Base-by-base conservation (phyloP, 345 rosid species). In the Citrus maxima region DNA sequence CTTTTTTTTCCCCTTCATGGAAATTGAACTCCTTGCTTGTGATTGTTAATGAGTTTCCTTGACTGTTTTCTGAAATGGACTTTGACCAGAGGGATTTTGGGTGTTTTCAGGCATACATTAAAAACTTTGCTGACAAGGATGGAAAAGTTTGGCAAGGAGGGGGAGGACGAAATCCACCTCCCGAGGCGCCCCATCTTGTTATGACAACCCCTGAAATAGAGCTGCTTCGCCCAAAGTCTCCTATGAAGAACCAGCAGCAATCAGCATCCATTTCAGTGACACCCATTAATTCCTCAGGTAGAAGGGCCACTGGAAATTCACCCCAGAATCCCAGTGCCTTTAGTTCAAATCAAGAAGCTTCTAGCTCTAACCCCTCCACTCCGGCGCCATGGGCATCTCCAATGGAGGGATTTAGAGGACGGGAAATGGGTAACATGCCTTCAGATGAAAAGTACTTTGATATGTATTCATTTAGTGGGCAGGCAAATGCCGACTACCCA, bases 131-230 rank as follows among this genome's bases (percentile, higher is more conserved):
- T 10, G 98, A 96, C 87, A 92, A 90, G 85, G 99, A 96, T 67
- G 98, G 99, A 67, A 94, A 92, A 81, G 94, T 94, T 46, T 96
- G 98, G 98, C 99, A 92, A 92, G 98, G 98, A 72, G 99, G 97
- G 22, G 97, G 98, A 67, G 99, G 99, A 24, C 84, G 98, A 80
- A 94, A 96, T 77, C 98, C 98, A 2, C 99, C 94, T 25, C 98
- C 98, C 1, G 98, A 91, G 13, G 93, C 98, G 35, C 88, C 95
- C 28, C 99, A 94, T 84, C 94, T 96, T 4, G 92, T 94, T 13
- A 78, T 90, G 56, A 94, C 98, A 22, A 94, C 97, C 63, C 92
- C 97, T 0, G 99, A 96, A 59, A 93, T 96, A 34, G 98, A 96
- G 84, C 35, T 90, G 3, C 85, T 96, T n/a, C 90, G 98, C 14